Base-by-base conservation (phyloP, 306 rosid genomes). In the Canavalia ensiformis region DNA sequence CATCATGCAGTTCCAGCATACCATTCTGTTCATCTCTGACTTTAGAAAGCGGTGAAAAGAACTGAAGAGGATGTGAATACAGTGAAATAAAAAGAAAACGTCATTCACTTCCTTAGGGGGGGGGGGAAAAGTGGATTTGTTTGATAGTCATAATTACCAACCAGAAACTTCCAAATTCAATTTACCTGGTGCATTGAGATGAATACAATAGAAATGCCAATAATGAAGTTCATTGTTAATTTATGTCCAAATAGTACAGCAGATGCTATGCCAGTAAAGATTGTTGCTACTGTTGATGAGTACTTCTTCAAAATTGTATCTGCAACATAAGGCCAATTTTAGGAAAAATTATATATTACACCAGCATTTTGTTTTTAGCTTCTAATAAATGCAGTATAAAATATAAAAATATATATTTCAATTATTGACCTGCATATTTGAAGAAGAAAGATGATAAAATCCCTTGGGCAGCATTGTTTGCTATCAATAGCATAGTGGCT, bases 161-260 rank as follows among this genome's bases (percentile, higher is more conserved):
- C 78, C 64, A 75, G 65, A 81, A 78, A 45, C 33, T 28, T 68
- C 72, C 68, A 50, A 75, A 82, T 74, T 72, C 29, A 59, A 64
- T 57, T 80, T 87, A 96, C 99, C 97, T 96, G 99, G 84, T 94
- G 99, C 99, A 96, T 96, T 6, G 99, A 96, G 86, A 96, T 96
- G 88, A 96, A 94, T 45, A 96, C 99, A 72, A 96, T 94, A 52
- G 99, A 96, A 85, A 96, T 96, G 65, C 99, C 99, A 76, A 96
- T 84, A 67, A 96, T 59, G 81, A 94, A 96, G 87, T 96, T 96
- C 90, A 96, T 86, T 55, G 98, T 96, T 80, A 94, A 86, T 51
- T 83, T 94, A 84, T 96, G 99, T 84, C 99, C 99, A 79, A 96
- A 96, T 82, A 96, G 52, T 67, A 81, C 88, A 72, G 99, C 97